Base-by-base conservation (phyloP, 768 basidiomycete species). In the Tulasnella sp. region DNA sequence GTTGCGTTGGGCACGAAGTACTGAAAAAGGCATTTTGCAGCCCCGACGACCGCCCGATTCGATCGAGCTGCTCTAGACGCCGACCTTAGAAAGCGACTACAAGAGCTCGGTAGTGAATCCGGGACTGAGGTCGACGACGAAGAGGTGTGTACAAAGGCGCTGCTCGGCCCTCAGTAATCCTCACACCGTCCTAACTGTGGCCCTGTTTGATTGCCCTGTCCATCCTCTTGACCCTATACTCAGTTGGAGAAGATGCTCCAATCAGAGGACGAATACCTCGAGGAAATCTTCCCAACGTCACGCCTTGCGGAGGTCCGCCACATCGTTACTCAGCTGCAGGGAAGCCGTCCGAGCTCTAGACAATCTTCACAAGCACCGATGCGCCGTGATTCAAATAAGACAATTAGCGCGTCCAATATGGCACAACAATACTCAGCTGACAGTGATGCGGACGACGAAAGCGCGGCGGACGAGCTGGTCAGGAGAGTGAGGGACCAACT, bases 61-160 rank as follows among this genome's bases (percentile, higher is more conserved):
- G 77, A 77, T 77, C 77, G 77, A 48, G 77, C 77, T 37, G 69
- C 70, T 71, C 69, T 71, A 29, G 77, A 77, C 70, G 77, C 77
- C 42, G 77, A 77, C 46, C 67, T 77, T 70, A 67, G 77, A 26
- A 39, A 44, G 71, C 67, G 77, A 26, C 77, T 77, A n/a, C 67
- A 77, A 42, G 77, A 67, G 69, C 51, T 77, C 23, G 77, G 77
- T 10, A 77, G 67, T 39, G 77, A 77, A 32, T 73, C 69, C n/a
- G 77, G 70, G 20, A 77, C 69, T 39, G 77, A 77, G 69, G 70
- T 77, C 42, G 77, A 77, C 77, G 77, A 77, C 39, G 77, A 70
- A 73, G 77, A 77, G 77, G 77, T 77, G 55, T 29, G 71, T 57
- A 67, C 61, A 67, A 57, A 11, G 32, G 61, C 61, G 29, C 61